Evolutionary conservation across 257 asterid genomes (phyloP).

Genomic region (Solanum sitiens): DNA sequence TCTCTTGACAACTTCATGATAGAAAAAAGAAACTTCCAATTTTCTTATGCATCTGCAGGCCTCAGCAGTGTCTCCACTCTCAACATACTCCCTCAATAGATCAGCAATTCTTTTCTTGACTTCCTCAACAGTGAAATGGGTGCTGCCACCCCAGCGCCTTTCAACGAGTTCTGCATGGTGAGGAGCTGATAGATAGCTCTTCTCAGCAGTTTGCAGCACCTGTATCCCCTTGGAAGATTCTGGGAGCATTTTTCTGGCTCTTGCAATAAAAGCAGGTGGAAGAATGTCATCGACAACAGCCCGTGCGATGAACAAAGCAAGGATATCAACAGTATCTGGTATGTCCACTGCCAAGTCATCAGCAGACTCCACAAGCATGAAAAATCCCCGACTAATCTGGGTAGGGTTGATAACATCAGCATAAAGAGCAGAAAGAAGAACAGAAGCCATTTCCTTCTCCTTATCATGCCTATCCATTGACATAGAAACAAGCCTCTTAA

Average conservation of each 20-base stretch:
- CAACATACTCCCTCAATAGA: slow-evolving; percentile 71
- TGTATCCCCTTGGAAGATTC: slow-evolving; percentile 74
- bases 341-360: slow-evolving; percentile 93
- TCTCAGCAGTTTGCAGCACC: slow-evolving; percentile 71
- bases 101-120: slow-evolving; percentile 87
- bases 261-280: slow-evolving; percentile 83
- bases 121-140: slow-evolving; percentile 87
- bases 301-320: slow-evolving; percentile 81
- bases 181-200: slow-evolving; percentile 95
- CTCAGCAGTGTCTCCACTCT: slow-evolving; percentile 89
- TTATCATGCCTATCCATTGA: slow-evolving; percentile 95
- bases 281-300: slow-evolving; percentile 96
- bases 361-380: slow-evolving; percentile 81
- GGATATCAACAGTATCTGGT: slow-evolving; percentile 82
- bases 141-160: slow-evolving; percentile 97
- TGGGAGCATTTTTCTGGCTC: slow-evolving; percentile 61
- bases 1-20: slow-evolving; percentile 95
- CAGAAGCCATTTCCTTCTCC: slow-evolving; percentile 99
- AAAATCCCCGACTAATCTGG: slow-evolving; percentile 75
- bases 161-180: slow-evolving; percentile 99
- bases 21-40: slow-evolving; percentile 86
- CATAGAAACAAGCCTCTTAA: slow-evolving; percentile 85
- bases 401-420: slow-evolving; percentile 69
- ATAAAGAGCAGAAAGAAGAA: slow-evolving; percentile 82
- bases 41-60: slow-evolving; percentile 90